Evolutionary conservation across 305 asterid species (phyloP), one percentile per base, ranked within the genome.

Genomic region (Fraxinus floribunda): DNA sequence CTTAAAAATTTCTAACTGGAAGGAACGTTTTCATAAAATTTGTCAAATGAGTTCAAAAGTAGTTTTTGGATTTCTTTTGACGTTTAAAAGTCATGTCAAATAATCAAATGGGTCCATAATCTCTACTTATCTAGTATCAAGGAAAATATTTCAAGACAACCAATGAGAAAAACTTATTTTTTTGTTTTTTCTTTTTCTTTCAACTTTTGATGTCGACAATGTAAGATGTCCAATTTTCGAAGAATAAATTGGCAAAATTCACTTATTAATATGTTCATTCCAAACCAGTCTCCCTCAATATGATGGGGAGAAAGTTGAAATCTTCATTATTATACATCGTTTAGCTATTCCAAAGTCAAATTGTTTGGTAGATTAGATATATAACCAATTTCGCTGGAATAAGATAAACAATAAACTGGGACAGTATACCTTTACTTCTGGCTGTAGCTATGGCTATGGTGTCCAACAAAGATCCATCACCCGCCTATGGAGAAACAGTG

Each of bases 401-500:
- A n/a, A 55, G 26, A 18, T 39, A 39, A n/a, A 18, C 73, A 0
- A 22, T 9, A 1, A 32, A 64, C 73, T 24, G n/a, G 16, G 26
- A 7, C 71, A 26, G 36, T 30, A 70, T 0, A 70, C 20, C 41
- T 70, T 70, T 7, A 13, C 73, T 64, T 24, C 34, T 11, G 2
- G 35, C 71, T 20, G 70, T 60, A 41, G 1, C 46, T 11, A 38
- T 22, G 60, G 87, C 89, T 75, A 24, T 84, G 18, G 46, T 80
- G 78, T 78, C 81, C 86, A 84, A 79, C 0, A 75, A 80, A 26
- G 82, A 29, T 5, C 80, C 87, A 82, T 87, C 93, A 5, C 85
- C 88, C 55, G 57, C 89, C 24, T 87, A 75, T 34, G 86, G 78
- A 39, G 88, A 86, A 76, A 77, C 92, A 3, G 90, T 93, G 16